A percentile compares a stretch with the other conserved stretches of the same genome.
Evolutionary conservation across 2,329 filamentous ascomycete species (phyloP).

Genomic region (Amesomyces nigricolor): DNA sequence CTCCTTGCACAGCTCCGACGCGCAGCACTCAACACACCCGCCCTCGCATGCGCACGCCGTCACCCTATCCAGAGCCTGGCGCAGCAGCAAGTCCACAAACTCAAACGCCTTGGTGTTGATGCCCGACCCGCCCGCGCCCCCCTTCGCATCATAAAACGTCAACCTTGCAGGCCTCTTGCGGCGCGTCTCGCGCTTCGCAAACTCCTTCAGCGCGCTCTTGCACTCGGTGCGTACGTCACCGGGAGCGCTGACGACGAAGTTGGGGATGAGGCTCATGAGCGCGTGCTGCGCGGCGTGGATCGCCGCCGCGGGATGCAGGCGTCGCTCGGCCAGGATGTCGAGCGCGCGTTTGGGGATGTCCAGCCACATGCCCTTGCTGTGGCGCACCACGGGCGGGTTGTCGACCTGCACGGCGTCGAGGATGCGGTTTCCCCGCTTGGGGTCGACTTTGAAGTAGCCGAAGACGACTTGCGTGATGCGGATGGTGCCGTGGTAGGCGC

Average conservation of each 20-base stretch:
- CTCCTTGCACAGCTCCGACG: conserved; percentile 76
- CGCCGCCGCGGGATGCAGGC: conserved; percentile 76
- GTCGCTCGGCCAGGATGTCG: conserved; percentile 65
- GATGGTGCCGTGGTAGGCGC: conserved; percentile 81
- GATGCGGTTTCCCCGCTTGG: conserved; percentile 60
- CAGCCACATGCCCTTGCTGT: conserved; percentile 90
- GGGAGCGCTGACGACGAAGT: conserved; percentile 82
- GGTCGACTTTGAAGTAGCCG: conserved; percentile 96
- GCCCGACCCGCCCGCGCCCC: conserved; percentile 74
- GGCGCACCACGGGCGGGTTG: conserved; percentile 81
- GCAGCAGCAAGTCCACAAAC: conserved; percentile 73
- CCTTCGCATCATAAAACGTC: conserved; percentile 94
- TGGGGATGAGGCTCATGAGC: conserved; percentile 78
- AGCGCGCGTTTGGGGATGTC: conserved; percentile 78
- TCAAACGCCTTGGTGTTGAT: conserved; percentile 93
- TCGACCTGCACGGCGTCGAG: conserved; percentile 90
- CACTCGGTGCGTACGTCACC: conserved; percentile 94
- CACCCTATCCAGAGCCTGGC: conserved; percentile 70
- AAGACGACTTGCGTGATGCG: conserved; percentile 85
- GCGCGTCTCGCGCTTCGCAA: conserved; percentile 60
- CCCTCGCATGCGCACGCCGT: conserved; percentile 69
- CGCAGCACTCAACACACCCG: conserved; percentile 88
- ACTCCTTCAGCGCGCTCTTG: conserved; percentile 83
- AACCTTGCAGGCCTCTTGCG: conserved; percentile 82
- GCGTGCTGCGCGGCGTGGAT: conserved; percentile 96